A percentile compares a stretch with the other conserved stretches of the same genome.
These are phyloP conservation scores for Cladorrhinum sp. DNA, from an alignment of 2,329 filamentous ascomycete genomes.

Conservation along the genomic window DNA sequence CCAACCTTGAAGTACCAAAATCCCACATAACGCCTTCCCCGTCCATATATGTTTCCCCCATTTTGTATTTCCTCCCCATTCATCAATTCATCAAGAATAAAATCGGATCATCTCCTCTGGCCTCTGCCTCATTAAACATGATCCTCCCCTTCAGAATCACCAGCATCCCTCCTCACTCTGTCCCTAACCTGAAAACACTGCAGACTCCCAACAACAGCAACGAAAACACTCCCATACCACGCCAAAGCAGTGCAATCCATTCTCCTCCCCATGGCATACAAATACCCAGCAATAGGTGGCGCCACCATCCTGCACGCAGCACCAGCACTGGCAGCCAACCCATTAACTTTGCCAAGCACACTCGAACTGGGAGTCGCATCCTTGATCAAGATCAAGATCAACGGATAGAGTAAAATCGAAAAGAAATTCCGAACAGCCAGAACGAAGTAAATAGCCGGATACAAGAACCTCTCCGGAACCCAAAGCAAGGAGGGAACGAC, in stretches of 20 bases:
- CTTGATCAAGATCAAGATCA: slow-evolving; percentile 66
- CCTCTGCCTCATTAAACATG: neutral
- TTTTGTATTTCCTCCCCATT: too few relatives aligned
- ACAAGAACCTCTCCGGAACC: slow-evolving; percentile 50
- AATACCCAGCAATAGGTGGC: slow-evolving; percentile 60
- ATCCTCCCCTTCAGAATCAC: neutral
- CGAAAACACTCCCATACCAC: slow-evolving; percentile 60
- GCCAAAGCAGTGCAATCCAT: slow-evolving; percentile 59
- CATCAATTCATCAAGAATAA: neutral
- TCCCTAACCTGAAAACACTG: slow-evolving; percentile 57
- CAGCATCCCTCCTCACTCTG: slow-evolving; percentile 4
- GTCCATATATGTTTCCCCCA: too few relatives aligned
- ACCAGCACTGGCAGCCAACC: slow-evolving; percentile 62
- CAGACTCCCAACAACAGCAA: slow-evolving; percentile 54
- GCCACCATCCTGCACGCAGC: slow-evolving; percentile 66
- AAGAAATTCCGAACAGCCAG: slow-evolving; percentile 58
- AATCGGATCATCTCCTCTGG: neutral
- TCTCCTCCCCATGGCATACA: slow-evolving; percentile 59
- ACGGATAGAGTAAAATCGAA: slow-evolving; percentile 62
- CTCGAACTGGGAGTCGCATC: slow-evolving; percentile 57
- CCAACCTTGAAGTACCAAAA: too few relatives aligned
- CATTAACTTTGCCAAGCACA: slow-evolving; percentile 63
- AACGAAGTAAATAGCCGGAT: slow-evolving; percentile 57
- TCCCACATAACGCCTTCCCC: too few relatives aligned
- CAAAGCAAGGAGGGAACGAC: slow-evolving; percentile 58